Base-by-base conservation (phyloP, 2,329 filamentous ascomycete species). In the Dactylellina leptospora region DNA sequence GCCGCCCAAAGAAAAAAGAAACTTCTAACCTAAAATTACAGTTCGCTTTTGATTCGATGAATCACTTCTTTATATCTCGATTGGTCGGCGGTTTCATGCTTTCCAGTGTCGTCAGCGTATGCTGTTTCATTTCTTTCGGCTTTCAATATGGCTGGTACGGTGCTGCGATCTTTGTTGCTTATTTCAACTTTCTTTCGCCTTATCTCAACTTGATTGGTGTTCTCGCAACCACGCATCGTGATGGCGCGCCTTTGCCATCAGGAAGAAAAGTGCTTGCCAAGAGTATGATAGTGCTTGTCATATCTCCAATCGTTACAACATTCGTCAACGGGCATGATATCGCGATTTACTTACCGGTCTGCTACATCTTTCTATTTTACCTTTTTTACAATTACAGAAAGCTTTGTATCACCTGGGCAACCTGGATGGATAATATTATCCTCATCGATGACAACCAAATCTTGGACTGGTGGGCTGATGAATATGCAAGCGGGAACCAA, bases 111-210 rank as follows among this genome's bases (percentile, higher is more conserved):
- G 77, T 80, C 20, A 79, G 76, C 6, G 47, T 85, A 11, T 79
- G 81, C 11, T 85, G 85, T 1, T 82, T 87, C 38, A 76, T 84
- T 23, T 79, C 79, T n/a, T 84, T 87, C 61, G 79, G 81, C 8
- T 77, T 82, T 22, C 80, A 82, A 27, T 79, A 79, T 45, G 78
- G 81, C 1, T 79, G 82, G 18, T 80, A 80, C 9, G 78, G 81
- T 1, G 86, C 83, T 5, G 82, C 86, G 9, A 80, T 87, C 10
- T 88, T 87, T 76, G 83, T 85, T 69, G 82, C 86, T 48, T 88
- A 88, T 73, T 80, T 88, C 1, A 78, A 87, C 30, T 81, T 82
- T 22, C 78, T 88, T 42, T 85, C 86, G 4, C 82, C 84, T 1
- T 88, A 88, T 75, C 82, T 88, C 38, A 84, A 84, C 13, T 77